A percentile compares a stretch with the other conserved stretches of the same genome.
phyloP scores from a whole-genome alignment of 2,329 filamentous ascomycete species.

The Alternaria sp. region DNA sequence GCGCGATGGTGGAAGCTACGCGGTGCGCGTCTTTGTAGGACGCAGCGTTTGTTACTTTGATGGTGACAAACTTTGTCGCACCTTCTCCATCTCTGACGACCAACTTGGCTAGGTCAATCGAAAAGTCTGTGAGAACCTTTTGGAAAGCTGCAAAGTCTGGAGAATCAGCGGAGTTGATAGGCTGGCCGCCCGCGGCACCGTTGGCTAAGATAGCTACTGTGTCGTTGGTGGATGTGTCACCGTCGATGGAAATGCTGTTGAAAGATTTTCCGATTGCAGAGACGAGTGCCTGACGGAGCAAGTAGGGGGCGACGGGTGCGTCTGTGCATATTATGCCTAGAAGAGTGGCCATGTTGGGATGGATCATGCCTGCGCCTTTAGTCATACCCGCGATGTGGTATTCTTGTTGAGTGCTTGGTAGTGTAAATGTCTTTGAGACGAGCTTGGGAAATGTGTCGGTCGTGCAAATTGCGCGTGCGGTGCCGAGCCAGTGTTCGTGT shows the following conservation, averaged over 20 bases:
- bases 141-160: slow-evolving; percentile 76
- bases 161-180: slow-evolving; percentile 64
- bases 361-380: slow-evolving; percentile 99
- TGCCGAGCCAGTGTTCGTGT: slow-evolving; percentile 85
- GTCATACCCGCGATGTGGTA: slow-evolving; percentile 94
- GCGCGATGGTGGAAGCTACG: slow-evolving; percentile 87
- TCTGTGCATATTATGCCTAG: slow-evolving; percentile 93
- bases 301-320: slow-evolving; percentile 74
- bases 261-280: slow-evolving; percentile 84
- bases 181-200: slow-evolving; percentile 80
- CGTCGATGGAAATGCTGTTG: slow-evolving; percentile 96
- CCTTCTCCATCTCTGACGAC: slow-evolving; percentile 96
- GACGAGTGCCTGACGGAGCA: slow-evolving; percentile 74
- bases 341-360: slow-evolving; percentile 97
- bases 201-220: slow-evolving; percentile 95
- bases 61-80: slow-evolving; percentile 96
- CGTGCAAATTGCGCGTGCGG: slow-evolving; percentile 93
- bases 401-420: slow-evolving; percentile 80
- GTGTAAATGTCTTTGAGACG: slow-evolving; percentile 80
- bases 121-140: slow-evolving; percentile 76
- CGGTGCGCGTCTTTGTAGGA: slow-evolving; percentile 75
- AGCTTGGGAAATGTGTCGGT: slow-evolving; percentile 99
- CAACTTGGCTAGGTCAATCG: slow-evolving; percentile 85
- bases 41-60: slow-evolving; percentile 78
- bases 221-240: slow-evolving; percentile 97